Base-by-base conservation (phyloP, 805 yeast genomes). In the Brettanomyces anomalus region DNA sequence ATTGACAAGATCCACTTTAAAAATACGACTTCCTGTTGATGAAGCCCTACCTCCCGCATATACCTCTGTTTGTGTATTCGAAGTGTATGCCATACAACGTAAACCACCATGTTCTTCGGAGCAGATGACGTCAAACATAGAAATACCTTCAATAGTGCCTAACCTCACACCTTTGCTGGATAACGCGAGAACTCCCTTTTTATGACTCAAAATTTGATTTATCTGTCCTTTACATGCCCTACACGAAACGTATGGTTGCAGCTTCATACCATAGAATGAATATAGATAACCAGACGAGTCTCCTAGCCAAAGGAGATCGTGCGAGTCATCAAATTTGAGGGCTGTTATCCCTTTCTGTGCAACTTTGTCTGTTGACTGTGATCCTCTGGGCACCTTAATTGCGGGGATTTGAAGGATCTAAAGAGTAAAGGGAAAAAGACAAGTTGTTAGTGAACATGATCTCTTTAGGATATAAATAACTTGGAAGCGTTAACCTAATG, bases 261-360 rank as follows among this genome's bases (percentile, higher is more conserved):
- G 60, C 10, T 67, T 64, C 10, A 71, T 67, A 11, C 75, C 79
- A 24, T 63, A 65, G 43, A 51, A 69, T 2, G 72, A 65, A 4
- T 67, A 60, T 0, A 71, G 53, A 36, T 68, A 60, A 4, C 89
- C 85, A 33, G 66, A 70, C 1, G 76, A 59, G 56, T 85, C 93
- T 15, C 95, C 95, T 1, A 81, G 70, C 97, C 97, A 90, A 2
- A 89, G 57, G 37, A 93, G 65, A 51, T 89, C 93, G 46, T 79
- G 74, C n/a, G 72, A 64, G 32, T 71, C 71, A 62, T 89, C 96
- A 58, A 88, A 88, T 3, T 62, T 60, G 6, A 76, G 36, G 10
- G 61, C 50, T 2, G 67, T 57, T 7, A 57, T 48, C 33, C 53
- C 48, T 43, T 46, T 55, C 31, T 41, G 52, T 5, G 51, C 54